Evolutionary conservation across 805 yeast species (phyloP), one percentile per base, ranked within the genome.

Genomic region (Lipomyces chichibuensis): DNA sequence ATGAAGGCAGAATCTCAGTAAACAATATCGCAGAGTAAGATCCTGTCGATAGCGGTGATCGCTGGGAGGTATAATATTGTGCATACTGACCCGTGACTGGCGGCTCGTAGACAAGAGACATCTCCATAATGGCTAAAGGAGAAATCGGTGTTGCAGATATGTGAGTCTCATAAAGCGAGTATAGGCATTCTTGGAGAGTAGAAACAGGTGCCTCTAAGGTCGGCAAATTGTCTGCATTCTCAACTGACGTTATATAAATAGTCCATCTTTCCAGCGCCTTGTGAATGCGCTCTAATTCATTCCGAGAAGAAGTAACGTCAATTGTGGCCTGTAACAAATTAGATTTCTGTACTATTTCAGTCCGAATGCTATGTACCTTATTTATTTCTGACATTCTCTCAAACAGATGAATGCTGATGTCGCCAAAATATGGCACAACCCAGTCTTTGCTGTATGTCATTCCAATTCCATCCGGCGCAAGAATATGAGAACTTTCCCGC

Each of bases 401-500:
- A 11, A 73, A 66, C 53, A 81, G 83, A 70, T 80, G 80, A 20
- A 92, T 86, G 9, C 87, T 81, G 70, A 93, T 81, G 75, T 93
- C 98, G 11, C 97, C 98, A 79, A 91, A 93, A 75, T 88, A 93
- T 0, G 98, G 97, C 57, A 94, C 87, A 57, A 94, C 87, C 63
- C 87, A 85, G 60, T 86, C 87, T 74, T 90, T 90, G 0, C 94
- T 84, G 73, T 89, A 92, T 0, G 84, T 80, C 65, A 85, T 84
- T 51, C 97, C 97, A 71, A 94, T 82, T 11, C 96, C 95, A 73
- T 94, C 90, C 2, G 97, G 92, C 9, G 96, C 93, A 81, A 91
- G 84, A 35, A 92, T 87, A 79, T 88, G 90, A 70, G 84, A 87
- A 35, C 88, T 86, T 61, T 84, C 83, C 77, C 87, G 84, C 63